A percentile compares a stretch with the other conserved stretches of the same genome.
phyloP scores from a whole-genome alignment of 2,329 filamentous ascomycete species.

The Fusarium tricinctum region DNA sequence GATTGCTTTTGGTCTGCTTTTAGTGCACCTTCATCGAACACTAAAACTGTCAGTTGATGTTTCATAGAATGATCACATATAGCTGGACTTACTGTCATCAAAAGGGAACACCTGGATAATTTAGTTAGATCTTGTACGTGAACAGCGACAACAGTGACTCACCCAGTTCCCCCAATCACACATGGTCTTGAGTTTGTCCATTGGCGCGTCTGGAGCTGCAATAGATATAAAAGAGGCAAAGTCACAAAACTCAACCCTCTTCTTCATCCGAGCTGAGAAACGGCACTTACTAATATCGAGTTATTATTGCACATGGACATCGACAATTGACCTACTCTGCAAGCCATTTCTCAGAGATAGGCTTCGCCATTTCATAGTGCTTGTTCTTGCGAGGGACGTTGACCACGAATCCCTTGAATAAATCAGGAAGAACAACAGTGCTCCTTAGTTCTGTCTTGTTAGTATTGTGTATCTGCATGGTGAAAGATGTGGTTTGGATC shows the following conservation, averaged over 20 bases:
- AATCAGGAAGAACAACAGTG: conserved; percentile 8
- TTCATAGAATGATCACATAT: accelerated
- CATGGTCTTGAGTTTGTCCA: conserved; percentile 24
- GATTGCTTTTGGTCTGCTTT: conserved; percentile 12
- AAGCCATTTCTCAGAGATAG: conserved; percentile 23
- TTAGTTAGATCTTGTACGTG: not conserved
- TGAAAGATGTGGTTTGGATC: not conserved
- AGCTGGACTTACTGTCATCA: conserved; percentile 3
- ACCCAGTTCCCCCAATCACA: conserved; percentile 34
- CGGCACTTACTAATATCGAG: not conserved
- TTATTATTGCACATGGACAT: not conserved
- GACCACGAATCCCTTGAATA: conserved; percentile 20
- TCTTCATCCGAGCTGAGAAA: conserved; percentile 20
- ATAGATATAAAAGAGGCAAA: conserved; percentile 27
- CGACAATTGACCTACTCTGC: conserved; percentile 6
- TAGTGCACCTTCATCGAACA: conserved; percentile 27
- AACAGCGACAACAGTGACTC: not conserved
- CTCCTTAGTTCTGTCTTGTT: conserved; percentile 3
- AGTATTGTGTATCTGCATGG: conserved; percentile 4
- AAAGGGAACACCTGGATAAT: conserved; percentile 13
- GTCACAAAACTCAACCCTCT: conserved; percentile 26
- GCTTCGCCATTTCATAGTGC: conserved; percentile 16
- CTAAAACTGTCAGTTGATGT: not conserved
- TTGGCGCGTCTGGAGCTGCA: conserved; percentile 18
- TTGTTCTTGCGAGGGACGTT: conserved; percentile 13